A percentile compares a stretch with the other conserved stretches of the same genome.
Conservation (phyloP, 768 basidiomycete genomes). For the Podaxis rugospora region DNA sequence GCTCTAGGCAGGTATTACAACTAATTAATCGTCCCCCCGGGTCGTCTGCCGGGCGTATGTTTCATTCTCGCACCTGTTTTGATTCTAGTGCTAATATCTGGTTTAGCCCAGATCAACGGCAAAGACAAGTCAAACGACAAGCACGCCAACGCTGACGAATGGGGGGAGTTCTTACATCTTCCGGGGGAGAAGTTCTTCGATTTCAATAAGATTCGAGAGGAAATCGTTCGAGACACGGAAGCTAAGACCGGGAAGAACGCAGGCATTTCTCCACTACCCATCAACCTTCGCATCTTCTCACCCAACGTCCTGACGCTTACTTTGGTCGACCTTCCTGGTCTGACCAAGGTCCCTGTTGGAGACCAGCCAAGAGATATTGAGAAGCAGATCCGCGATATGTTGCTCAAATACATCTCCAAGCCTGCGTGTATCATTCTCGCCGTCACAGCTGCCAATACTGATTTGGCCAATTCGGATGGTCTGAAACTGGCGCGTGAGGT, state of each 20-base stretch:
- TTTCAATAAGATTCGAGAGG: conserved; percentile 93
- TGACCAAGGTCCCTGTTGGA: conserved; percentile 93
- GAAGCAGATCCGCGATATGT: conserved; percentile 96
- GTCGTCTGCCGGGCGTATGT: conserved; percentile 22
- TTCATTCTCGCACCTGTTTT: neutral
- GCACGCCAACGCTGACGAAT: conserved; percentile 87
- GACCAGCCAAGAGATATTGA: conserved; percentile 98
- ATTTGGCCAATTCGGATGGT: conserved; percentile 98
- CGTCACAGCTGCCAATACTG: conserved; percentile 92
- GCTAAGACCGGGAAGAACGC: conserved; percentile 98
- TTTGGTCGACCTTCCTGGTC: conserved; percentile 93
- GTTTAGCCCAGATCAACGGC: conserved; percentile 36
- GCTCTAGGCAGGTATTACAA: conserved; percentile 69
- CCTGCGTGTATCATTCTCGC: conserved; percentile 96
- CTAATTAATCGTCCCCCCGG: conserved; percentile 80
- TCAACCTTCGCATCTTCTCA: conserved; percentile 96
- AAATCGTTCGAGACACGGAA: conserved; percentile 96
- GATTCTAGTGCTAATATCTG: conserved; percentile 12
- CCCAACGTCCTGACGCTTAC: conserved; percentile 97
- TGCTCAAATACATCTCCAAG: conserved; percentile 91
- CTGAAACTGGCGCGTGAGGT: conserved; percentile 94
- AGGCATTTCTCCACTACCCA: conserved; percentile 94
- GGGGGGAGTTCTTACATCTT: conserved; percentile 98
- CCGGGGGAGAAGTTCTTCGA: conserved; percentile 98
- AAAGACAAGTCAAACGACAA: conserved; percentile 56